Percentiles rank a stretch among this genome's conserved stretches.
These are phyloP conservation scores for Teratosphaeria nubilosa DNA, from an alignment of 2,329 filamentous ascomycete genomes.

Conservation along the genomic window DNA sequence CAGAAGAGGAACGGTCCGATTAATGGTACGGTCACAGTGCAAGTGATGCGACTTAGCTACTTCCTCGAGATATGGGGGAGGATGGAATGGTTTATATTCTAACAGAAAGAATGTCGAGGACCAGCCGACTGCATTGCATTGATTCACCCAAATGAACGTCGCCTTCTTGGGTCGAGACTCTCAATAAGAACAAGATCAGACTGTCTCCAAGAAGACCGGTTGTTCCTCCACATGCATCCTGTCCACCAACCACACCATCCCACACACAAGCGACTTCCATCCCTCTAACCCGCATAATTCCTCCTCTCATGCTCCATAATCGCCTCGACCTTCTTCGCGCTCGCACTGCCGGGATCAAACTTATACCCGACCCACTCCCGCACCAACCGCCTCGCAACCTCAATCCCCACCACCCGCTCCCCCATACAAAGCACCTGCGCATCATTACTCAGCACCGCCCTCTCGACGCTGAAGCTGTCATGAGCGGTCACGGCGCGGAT, in stretches of 20 bases:
- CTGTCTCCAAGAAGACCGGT: too few relatives aligned
- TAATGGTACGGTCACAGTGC: too few relatives aligned
- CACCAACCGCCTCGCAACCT: slow-evolving; percentile 66
- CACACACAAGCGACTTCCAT: too few relatives aligned
- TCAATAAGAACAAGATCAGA: too few relatives aligned
- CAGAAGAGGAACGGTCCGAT: background rate
- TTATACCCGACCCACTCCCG: slow-evolving; percentile 77
- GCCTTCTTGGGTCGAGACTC: too few relatives aligned
- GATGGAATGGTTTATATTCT: background rate
- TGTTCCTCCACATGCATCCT: too few relatives aligned
- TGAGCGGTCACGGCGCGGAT: slow-evolving; percentile 83
- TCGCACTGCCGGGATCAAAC: slow-evolving; percentile 60
- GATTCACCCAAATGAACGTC: too few relatives aligned
- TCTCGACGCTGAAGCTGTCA: slow-evolving; percentile 74
- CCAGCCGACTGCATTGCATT: background rate
- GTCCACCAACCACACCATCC: too few relatives aligned
- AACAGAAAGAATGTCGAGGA: too few relatives aligned
- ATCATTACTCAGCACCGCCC: slow-evolving; percentile 72
- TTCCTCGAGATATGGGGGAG: background rate
- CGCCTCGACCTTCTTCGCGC: slow-evolving; percentile 45
- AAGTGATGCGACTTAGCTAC: background rate
- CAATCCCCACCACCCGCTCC: slow-evolving; percentile 70
- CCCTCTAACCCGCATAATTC: slow-evolving; percentile 15
- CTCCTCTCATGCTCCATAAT: slow-evolving; percentile 40
- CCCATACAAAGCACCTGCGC: slow-evolving; percentile 82